Evolutionary conservation across 352 stramenopile genomes (phyloP).

Genomic region (Phytophthora vignae): DNA sequence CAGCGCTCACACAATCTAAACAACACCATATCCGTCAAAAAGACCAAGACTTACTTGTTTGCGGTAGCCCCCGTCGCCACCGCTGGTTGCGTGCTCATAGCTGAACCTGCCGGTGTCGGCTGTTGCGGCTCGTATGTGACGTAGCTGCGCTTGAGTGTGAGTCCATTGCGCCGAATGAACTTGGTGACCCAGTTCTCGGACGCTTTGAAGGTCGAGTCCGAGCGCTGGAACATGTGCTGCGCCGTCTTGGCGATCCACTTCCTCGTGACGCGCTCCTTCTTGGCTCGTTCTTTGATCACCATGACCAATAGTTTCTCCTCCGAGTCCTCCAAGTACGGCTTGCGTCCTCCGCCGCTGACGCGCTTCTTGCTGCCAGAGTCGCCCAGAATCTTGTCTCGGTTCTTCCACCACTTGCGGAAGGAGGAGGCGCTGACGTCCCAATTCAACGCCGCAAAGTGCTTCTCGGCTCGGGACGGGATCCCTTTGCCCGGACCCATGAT

Average conservation of each 20-base stretch:
- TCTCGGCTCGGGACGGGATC: slow-evolving; percentile 72
- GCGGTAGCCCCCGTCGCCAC: slow-evolving; percentile 1
- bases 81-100: not conserved
- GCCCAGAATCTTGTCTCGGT: slow-evolving; percentile 80
- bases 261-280: slow-evolving; percentile 81
- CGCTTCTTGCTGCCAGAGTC: slow-evolving; percentile 78
- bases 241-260: slow-evolving; percentile 89
- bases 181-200: slow-evolving; percentile 88
- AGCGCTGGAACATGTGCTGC: slow-evolving; percentile 87
- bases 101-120: slow-evolving; percentile 1
- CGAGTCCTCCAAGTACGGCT: slow-evolving; percentile 73
- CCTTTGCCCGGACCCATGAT: slow-evolving; percentile 78
- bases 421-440: slow-evolving; percentile 82
- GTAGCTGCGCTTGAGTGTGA: slow-evolving; percentile 82
- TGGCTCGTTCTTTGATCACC: slow-evolving; percentile 78
- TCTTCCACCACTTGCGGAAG: slow-evolving; percentile 89
- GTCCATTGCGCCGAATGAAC: slow-evolving; percentile 81
- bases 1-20: too few species aligned
- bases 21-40: too few species aligned
- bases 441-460: slow-evolving; percentile 75
- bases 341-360: slow-evolving; percentile 74
- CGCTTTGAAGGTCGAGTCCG: slow-evolving; percentile 74
- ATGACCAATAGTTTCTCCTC: slow-evolving; percentile 81
- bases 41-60: slow-evolving; percentile 21
- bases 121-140: slow-evolving; percentile 69